These are phyloP conservation scores for Pythium brachiatum DNA, from an alignment of 352 stramenopile genomes.

Conservation along the genomic window DNA sequence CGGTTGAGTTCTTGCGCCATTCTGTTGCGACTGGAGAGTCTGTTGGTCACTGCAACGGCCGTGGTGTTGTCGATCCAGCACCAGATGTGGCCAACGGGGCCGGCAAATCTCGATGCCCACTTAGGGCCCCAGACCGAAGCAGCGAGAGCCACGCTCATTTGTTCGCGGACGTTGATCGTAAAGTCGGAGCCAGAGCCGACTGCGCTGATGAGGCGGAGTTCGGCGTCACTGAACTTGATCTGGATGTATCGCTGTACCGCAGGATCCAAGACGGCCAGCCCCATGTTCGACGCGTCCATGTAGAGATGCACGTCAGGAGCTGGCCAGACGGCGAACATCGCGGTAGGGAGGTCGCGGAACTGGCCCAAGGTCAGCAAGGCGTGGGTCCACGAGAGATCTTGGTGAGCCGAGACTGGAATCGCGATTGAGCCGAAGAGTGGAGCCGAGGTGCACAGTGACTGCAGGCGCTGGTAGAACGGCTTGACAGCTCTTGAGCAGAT, in stretches of 20 bases:
- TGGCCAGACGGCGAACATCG: neutral
- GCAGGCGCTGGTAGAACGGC: conserved; percentile 7
- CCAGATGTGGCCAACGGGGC: conserved; percentile 11
- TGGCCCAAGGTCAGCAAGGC: neutral
- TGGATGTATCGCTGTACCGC: neutral
- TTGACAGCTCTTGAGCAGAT: conserved; percentile 5
- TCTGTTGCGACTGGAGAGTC: conserved; percentile 5
- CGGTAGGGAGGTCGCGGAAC: conserved; percentile 1
- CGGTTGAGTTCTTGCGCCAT: too few species aligned
- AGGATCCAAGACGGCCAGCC: conserved; percentile 1
- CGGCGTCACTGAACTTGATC: neutral
- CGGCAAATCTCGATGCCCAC: neutral
- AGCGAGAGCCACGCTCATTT: too few species aligned
- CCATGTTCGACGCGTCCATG: conserved; percentile 1
- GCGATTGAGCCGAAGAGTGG: neutral
- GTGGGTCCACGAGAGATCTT: too few species aligned
- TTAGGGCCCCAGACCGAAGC: neutral
- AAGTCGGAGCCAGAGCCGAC: too few species aligned
- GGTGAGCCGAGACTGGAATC: too few species aligned
- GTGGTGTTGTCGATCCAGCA: conserved; percentile 31
- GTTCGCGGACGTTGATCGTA: too few species aligned
- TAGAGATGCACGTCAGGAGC: conserved; percentile 1
- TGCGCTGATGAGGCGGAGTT: neutral
- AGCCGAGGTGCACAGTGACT: neutral
- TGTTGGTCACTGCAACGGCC: conserved; percentile 22